Evolutionary conservation across 2,329 filamentous ascomycete genomes (phyloP), one percentile per base, ranked within the genome.

Genomic region (Pyricularia grisea): DNA sequence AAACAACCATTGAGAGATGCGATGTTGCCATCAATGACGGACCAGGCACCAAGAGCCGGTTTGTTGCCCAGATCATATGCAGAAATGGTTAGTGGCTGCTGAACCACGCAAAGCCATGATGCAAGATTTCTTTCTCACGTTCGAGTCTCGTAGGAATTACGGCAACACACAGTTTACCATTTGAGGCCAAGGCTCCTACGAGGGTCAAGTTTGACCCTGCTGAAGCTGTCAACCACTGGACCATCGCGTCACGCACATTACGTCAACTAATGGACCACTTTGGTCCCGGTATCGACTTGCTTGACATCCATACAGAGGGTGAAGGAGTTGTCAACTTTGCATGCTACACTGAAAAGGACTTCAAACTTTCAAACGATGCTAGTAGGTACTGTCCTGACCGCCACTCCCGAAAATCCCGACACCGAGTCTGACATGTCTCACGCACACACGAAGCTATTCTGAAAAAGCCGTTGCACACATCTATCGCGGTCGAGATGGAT

Each of bases 241-340:
- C 83, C 12, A 92, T 94, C 69, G 87, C 89, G 20, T 89, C 91
- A 2, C 83, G 87, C 70, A 89, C 89, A 0, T 79, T 94, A 67
- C 87, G 90, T 71, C 90, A 93, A 73, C 85, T 93, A 71, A 89
- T 92, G 79, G 92, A 94, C 70, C 91, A 93, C 75, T 94, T 94
- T 74, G 90, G 91, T 0, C 90, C 90, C 1, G 91, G 90, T 5
- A 92, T 92, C 36, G 92, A 94, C 76, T 90, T 93, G 72, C 84
- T 94, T 2, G 92, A 94, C 73, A 90, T 94, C 71, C 90, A 91
- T 74, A 88, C 89, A 0, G 88, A 92, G 70, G 88, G 88, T 14
- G 88, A 91, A 68, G 86, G 90, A 65, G 88, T 87, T 36, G 85
- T 91, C 20, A 91, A 92, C 69, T 92, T 94, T 74, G 92, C 91